Conservation (phyloP, 2,329 filamentous ascomycete genomes). For the Epichloe baconii region DNA sequence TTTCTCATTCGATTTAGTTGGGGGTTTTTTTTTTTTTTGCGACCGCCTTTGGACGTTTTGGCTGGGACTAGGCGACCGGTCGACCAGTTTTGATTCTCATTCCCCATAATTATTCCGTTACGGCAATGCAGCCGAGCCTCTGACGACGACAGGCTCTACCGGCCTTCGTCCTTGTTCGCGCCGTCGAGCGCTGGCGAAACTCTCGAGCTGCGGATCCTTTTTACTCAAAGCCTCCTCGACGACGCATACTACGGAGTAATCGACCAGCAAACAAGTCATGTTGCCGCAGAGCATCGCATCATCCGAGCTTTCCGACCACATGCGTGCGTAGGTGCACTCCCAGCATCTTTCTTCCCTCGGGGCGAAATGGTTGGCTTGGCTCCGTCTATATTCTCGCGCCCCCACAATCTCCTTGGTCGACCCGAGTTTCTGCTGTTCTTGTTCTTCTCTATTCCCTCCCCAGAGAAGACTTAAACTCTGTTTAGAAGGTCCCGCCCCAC, state of each 20-base stretch:
- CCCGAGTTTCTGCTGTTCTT: neutral
- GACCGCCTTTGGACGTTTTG: neutral
- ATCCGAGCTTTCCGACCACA: neutral
- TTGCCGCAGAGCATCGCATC: neutral
- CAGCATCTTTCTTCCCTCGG: neutral
- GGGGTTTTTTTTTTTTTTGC: neutral
- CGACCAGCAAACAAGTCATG: neutral
- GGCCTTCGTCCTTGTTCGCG: neutral
- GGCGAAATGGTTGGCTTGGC: neutral
- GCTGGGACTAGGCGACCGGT: neutral
- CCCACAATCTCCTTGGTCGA: neutral
- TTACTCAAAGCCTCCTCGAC: neutral
- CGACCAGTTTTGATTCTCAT: neutral
- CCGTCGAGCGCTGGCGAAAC: neutral
- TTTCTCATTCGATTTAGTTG: conserved; percentile 4
- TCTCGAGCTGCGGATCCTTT: neutral
- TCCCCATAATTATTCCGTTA: neutral
- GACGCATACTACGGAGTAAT: neutral
- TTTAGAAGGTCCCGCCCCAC: neutral
- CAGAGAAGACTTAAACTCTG: neutral
- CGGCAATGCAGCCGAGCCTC: neutral
- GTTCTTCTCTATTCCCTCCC: neutral
- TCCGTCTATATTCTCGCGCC: neutral
- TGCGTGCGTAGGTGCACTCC: neutral
- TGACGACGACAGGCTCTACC: neutral